Evolutionary conservation across 179 eudicot genomes (phyloP), one percentile per base, ranked within the genome.

Genomic region (Gypsophila paniculata): DNA sequence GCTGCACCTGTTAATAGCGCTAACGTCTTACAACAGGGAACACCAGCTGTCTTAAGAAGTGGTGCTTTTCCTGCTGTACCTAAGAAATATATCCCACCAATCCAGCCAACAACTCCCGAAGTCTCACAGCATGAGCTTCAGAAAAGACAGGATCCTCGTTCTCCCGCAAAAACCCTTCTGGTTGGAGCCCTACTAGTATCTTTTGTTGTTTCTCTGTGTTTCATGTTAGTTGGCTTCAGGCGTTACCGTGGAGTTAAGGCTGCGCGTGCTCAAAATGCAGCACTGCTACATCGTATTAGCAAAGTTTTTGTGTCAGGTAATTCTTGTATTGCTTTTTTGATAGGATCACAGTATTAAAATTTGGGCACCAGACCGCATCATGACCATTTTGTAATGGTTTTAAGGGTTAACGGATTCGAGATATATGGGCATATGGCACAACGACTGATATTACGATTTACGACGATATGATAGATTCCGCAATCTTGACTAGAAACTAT

Each of bases 231-330:
- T 6, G 46, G 73, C 36, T 23, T 83, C 13, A 83, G 80, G 57
- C 85, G 84, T 38, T 74, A 74, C 54, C 77, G 72, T 60, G 83
- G 86, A 32, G 85, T 74, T 32, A 79, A 74, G 69, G 77, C 74
- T 29, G 77, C 78, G 11, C 78, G 82, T 54, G 88, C 90, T 61
- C 85, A 90, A 81, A 86, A 85, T 73, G 81, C 91, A 69, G 88
- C 88, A 63, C 76, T 92, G 49, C 89, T 93, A 63, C 98, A 96
- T 66, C 91, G 93, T 62, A 71, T 95, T 73, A 96, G 93, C 76
- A 95, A 95, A 73, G 99, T 90, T 53, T 92, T 95, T 75, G 88
- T 95, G 51, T 90, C 96, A 61, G 99, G 98, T 92, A 76, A 60
- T 70, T 70, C 21, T 38, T 53, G 18, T 36, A 2, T 70, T 67